Evolutionary conservation across 495 filamentous ascomycete genomes (phyloP), one percentile per base, ranked within the genome.

Genomic region (Penicillium arizonense): DNA sequence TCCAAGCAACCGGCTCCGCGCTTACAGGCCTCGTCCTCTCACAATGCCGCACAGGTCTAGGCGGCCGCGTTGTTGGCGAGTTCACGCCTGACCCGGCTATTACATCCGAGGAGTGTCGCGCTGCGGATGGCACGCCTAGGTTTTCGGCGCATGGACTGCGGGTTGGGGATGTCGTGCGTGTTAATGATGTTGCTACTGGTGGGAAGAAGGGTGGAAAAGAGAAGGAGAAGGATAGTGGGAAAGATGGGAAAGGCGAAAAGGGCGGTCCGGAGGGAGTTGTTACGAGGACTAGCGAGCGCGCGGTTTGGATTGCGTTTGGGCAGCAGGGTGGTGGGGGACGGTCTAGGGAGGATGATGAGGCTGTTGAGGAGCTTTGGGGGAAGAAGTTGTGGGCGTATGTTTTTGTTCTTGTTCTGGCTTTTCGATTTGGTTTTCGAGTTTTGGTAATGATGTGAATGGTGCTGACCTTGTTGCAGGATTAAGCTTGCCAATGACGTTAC

Each of bases 401-500:
- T 57, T 7, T 6, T 9, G 28, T 70, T 58, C 28, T 6, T 9
- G 28, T 52, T 32, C 20, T 37, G 24, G 38, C 36, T 24, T 8
- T 12, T 33, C 55, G 32, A 20, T 28, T 36, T 30, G 28, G 28
- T 2, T 10, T 2, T 30, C 28, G 5, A 5, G 7, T 30, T 10
- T 30, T 5, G 6, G 28, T 30, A 5, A 0, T 18, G 18, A 18
- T 18, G 18, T 18, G 18, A 18, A 1, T 8, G 28, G 28, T 40
- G 50, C 51, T 62, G 14, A 59, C 32, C 28, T 12, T n/a, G 12
- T 48, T 50, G 38, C 57, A 86, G 83, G 38, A 86, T 98, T 18
- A 97, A 97, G 75, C 73, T 97, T 62, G 91, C 94, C 13, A 96
- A 97, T 70, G 95, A 97, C 73, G 86, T 96, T 57, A 96, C 91